These are phyloP conservation scores for Coemansia sp. DNA, from an alignment of 192 early-diverging fungal species.

Conservation along the genomic window DNA sequence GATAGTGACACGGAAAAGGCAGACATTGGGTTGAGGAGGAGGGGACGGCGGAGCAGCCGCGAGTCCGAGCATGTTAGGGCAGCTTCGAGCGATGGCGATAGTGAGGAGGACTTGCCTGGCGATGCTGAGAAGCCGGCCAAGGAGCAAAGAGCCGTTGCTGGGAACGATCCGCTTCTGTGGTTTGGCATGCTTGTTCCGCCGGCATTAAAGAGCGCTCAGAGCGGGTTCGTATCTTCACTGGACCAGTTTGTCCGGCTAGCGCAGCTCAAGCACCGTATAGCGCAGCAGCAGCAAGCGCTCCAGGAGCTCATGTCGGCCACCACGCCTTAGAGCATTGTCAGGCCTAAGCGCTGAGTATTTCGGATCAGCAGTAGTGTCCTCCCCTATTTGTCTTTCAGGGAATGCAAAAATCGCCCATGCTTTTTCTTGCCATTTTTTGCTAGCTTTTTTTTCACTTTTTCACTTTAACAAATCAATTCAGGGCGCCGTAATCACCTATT, in stretches of 20 bases:
- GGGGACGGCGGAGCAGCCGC: neutral
- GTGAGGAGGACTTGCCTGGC: neutral
- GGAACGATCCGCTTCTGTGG: slow-evolving; percentile 45
- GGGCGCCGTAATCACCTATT: neutral
- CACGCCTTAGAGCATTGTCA: neutral
- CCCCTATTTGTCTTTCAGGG: neutral
- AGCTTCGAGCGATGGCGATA: neutral
- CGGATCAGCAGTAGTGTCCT: neutral
- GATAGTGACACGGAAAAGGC: neutral
- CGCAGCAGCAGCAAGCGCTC: neutral
- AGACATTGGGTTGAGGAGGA: neutral
- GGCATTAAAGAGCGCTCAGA: slow-evolving; percentile 36
- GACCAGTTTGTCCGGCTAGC: slow-evolving; percentile 29
- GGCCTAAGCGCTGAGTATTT: neutral
- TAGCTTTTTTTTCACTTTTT: neutral
- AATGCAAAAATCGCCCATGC: neutral
- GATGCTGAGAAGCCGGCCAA: neutral
- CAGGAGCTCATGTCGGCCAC: neutral
- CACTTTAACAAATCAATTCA: neutral
- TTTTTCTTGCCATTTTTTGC: neutral
- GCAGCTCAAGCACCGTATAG: slow-evolving; percentile 18
- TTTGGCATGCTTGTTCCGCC: slow-evolving; percentile 54
- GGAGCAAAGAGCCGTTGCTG: neutral
- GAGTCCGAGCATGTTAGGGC: neutral
- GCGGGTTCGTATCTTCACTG: slow-evolving; percentile 30